Evolutionary conservation across 179 eudicot genomes (phyloP).

Genomic region (Camellia oleifera): DNA sequence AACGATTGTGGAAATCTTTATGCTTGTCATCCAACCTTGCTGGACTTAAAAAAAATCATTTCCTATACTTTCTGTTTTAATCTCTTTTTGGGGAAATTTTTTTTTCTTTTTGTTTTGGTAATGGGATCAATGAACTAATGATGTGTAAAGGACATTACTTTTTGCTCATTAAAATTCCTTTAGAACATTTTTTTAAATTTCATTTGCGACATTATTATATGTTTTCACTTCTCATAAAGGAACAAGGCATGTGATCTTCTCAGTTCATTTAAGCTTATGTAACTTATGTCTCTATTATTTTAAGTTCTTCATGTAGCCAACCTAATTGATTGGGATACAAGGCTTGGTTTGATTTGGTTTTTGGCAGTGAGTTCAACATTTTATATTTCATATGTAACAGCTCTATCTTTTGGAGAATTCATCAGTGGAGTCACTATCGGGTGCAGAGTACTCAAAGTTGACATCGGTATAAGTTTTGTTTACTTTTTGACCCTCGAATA

Average conservation of each 20-base stretch:
- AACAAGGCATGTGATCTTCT: not conserved
- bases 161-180: conserved; percentile 8
- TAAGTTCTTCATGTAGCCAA: not conserved
- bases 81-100: not conserved
- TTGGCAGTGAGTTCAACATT: not conserved
- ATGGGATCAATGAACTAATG: not conserved
- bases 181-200: not conserved
- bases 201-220: not conserved
- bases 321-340: too few relatives aligned
- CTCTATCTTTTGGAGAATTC: conserved; percentile 88
- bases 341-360: too few relatives aligned
- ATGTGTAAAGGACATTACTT: not conserved
- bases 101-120: not conserved
- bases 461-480: conserved; percentile 73
- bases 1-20: not conserved
- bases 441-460: conserved; percentile 93
- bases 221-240: not conserved
- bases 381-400: conserved; percentile 34
- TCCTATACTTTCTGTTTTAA: not conserved
- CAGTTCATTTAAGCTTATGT: not conserved
- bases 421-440: conserved; percentile 82
- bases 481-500: conserved; percentile 16
- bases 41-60: too few relatives aligned
- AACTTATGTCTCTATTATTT: not conserved
- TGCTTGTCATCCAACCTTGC: not conserved